phyloP scores from a whole-genome alignment of 345 rosid genomes.

The Anastatica hierochuntica region DNA sequence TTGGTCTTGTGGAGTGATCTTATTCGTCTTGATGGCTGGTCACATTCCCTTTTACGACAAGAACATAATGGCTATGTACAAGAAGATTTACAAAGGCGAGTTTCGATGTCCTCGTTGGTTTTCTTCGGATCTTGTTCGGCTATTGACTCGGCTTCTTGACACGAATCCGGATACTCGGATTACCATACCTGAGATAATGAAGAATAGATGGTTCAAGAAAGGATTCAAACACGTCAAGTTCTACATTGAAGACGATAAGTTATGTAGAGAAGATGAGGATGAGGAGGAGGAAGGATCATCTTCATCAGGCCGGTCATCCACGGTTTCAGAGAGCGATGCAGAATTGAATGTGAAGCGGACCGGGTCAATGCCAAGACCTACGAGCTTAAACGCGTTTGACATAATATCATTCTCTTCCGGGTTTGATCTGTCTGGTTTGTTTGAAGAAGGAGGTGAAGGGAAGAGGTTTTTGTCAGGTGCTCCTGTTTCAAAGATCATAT shows the following conservation, averaged over 20 bases:
- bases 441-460: constrained; percentile 60
- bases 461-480: constrained; percentile 50
- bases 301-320: constrained; percentile 30
- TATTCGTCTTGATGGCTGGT: constrained; percentile 73
- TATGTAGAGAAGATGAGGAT: constrained; percentile 29
- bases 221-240: constrained; percentile 56
- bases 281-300: constrained; percentile 32
- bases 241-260: constrained; percentile 43
- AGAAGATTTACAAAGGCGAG: constrained; percentile 62
- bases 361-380: constrained; percentile 41
- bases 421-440: constrained; percentile 61
- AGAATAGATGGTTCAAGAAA: constrained; percentile 67
- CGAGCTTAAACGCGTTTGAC: constrained; percentile 64
- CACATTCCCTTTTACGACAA: constrained; percentile 72
- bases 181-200: constrained; percentile 62
- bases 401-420: constrained; percentile 66
- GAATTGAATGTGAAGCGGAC: constrained; percentile 25
- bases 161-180: constrained; percentile 67
- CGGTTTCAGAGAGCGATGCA: constrained; percentile 44
- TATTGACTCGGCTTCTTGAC: constrained; percentile 52
- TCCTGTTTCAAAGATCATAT: constrained; percentile 50
- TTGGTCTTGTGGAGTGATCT: constrained; percentile 90
- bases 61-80: constrained; percentile 67
- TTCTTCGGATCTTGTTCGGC: constrained; percentile 46
- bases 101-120: constrained; percentile 77